Evolutionary conservation across 768 basidiomycete genomes (phyloP), one percentile per base, ranked within the genome.

Genomic region (Solioccasus polychromus): DNA sequence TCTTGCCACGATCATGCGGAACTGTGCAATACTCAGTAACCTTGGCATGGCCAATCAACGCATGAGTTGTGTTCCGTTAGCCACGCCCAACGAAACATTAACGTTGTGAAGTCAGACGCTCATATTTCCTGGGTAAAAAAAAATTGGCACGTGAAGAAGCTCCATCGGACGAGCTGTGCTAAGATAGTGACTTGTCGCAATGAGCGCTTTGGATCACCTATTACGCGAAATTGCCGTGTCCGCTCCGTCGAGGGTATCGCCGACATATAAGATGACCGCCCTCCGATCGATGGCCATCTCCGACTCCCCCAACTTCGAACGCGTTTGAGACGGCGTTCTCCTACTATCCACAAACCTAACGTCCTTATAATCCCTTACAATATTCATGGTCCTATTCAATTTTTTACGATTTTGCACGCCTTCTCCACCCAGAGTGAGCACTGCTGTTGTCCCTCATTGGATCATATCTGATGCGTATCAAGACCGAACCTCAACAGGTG

Each of bases 401-500:
- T 38, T 60, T 51, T 39, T 45, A 35, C 60, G 39, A 51, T 50
- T 51, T 42, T 39, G 47, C 48, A 51, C 53, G 47, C 47, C 54
- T 42, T 45, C 53, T 35, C 58, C 58, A 19, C n/a, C n/a, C n/a
- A 60, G 47, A 50, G 64, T 68, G 47, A 50, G 62, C 54, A 30
- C 11, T 28, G 3, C 20, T 32, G 34, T 29, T 8, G 10, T 12
- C 24, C 4, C 26, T 34, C 14, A 19, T 18, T 31, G 10, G 19
- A 32, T 7, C 24, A 7, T 42, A 22, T 32, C 35, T 60, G 15
- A 66, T 40, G 5, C 25, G 23, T 40, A 17, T 17, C 12, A 44
- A 72, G 65, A 58, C 55, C 17, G 54, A 66, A 15, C 59, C 67
- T 25, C 69, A 69, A 42, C 63, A 71, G 45, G 51, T 75, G 38